phyloP scores from a whole-genome alignment of 768 basidiomycete genomes.

The Mycena kentingensis region DNA sequence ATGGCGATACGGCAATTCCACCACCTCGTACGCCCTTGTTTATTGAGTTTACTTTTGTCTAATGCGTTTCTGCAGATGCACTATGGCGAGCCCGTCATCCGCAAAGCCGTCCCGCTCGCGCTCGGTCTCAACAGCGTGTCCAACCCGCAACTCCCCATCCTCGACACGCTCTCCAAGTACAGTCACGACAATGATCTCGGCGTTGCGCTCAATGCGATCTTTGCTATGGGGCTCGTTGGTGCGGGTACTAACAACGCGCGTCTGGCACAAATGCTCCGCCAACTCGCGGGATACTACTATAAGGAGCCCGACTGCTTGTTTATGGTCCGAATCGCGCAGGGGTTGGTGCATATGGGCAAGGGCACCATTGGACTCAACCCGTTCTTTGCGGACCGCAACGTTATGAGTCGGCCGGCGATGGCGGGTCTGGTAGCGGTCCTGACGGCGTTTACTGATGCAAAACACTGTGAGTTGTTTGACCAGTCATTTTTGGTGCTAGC shows the following conservation, averaged over 20 bases:
- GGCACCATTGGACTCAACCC: constrained; percentile 97
- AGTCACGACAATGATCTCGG: constrained; percentile 98
- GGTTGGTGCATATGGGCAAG: constrained; percentile 99
- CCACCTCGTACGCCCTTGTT: constrained; percentile 69
- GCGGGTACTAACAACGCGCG: constrained; percentile 99
- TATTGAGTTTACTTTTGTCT: constrained; percentile 19
- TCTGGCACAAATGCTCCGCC: constrained; percentile 95
- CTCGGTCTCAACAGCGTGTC: constrained; percentile 94
- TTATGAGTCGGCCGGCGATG: constrained; percentile 87
- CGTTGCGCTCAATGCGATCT: constrained; percentile 95
- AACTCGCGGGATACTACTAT: constrained; percentile 96
- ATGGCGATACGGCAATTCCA: constrained; percentile 99
- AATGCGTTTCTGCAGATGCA: constrained; percentile 74
- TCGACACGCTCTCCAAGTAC: constrained; percentile 98
- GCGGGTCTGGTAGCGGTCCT: constrained; percentile 88
- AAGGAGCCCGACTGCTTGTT: constrained; percentile 97
- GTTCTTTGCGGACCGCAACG: constrained; percentile 89
- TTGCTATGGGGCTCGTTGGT: constrained; percentile 97
- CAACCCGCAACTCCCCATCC: constrained; percentile 90
- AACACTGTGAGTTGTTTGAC: constrained; percentile 70
- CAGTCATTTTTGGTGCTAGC: background rate
- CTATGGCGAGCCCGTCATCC: constrained; percentile 91
- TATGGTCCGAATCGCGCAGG: constrained; percentile 93
- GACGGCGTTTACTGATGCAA: constrained; percentile 91
- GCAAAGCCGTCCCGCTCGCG: constrained; percentile 91